phyloP scores from a whole-genome alignment of 208 protist species.

The Herpetomonas muscarum region DNA sequence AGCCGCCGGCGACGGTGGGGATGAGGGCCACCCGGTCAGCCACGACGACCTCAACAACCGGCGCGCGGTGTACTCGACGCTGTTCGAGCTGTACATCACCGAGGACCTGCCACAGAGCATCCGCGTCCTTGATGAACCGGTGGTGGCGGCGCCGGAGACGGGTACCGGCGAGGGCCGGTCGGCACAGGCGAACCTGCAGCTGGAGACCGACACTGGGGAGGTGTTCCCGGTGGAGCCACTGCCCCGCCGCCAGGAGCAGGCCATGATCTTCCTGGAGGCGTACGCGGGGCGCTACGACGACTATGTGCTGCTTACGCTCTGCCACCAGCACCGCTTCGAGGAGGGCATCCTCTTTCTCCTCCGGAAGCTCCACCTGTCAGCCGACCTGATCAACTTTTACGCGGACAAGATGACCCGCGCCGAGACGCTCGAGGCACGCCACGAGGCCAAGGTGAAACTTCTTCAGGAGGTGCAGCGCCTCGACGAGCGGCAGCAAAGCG shows the following conservation, averaged over 20 bases:
- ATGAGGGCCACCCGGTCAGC: neutral
- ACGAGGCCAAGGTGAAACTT: constrained; percentile 1
- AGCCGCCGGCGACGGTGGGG: neutral
- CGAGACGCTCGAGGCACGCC: neutral
- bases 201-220: constrained; percentile 4
- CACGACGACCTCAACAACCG: constrained; percentile 18
- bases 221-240: constrained; percentile 45
- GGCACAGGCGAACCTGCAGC: no score
- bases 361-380: constrained; percentile 65
- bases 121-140: neutral
- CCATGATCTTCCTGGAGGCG: constrained; percentile 50
- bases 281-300: constrained; percentile 77
- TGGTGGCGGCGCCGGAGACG: neutral
- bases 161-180: no score
- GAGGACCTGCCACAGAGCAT: constrained; percentile 22
- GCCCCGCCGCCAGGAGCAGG: constrained; percentile 42
- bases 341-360: constrained; percentile 90
- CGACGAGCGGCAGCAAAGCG: constrained; percentile 5
- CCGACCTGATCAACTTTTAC: constrained; percentile 89
- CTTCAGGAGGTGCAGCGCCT: neutral
- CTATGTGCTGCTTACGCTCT: constrained; percentile 90
- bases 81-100: constrained; percentile 95
- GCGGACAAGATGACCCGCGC: constrained; percentile 70
- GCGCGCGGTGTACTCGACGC: constrained; percentile 83
- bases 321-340: constrained; percentile 85